Percentiles rank a stretch among this genome's conserved stretches.
These are phyloP conservation scores for Chlamydomonas sp. DNA, from an alignment of 139 green algal genomes.

Conservation along the genomic window DNA sequence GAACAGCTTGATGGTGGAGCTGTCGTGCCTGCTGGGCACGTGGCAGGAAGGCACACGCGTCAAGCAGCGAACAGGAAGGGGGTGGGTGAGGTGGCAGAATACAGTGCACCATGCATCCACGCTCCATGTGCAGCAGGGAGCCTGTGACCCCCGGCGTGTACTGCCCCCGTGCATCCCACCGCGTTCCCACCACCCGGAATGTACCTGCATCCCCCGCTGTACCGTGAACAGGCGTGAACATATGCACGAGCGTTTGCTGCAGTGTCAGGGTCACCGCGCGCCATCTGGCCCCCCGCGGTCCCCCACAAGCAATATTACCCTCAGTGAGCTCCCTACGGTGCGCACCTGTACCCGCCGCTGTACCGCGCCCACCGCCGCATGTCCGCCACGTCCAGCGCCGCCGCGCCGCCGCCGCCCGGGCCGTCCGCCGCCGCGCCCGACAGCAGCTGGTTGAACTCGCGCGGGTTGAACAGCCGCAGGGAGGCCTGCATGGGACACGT, in stretches of 20 bases:
- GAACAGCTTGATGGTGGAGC: constrained; percentile 81
- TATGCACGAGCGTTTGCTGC: too few relatives aligned
- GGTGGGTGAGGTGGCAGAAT: too few relatives aligned
- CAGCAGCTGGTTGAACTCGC: constrained; percentile 87
- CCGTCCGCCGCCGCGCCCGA: constrained; percentile 58
- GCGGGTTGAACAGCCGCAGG: constrained; percentile 81
- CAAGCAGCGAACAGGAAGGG: too few relatives aligned
- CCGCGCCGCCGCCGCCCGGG: constrained; percentile 29
- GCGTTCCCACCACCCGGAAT: too few relatives aligned
- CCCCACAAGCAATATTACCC: neutral
- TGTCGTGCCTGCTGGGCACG: constrained; percentile 35
- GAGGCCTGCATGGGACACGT: neutral
- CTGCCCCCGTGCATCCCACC: too few relatives aligned
- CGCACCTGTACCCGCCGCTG: constrained; percentile 59
- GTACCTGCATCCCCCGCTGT: too few relatives aligned
- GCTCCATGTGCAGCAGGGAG: too few relatives aligned
- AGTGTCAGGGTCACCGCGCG: too few relatives aligned
- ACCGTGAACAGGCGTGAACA: too few relatives aligned
- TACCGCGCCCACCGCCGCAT: constrained; percentile 70
- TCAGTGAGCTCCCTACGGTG: neutral
- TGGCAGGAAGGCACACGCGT: neutral
- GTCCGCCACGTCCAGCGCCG: constrained; percentile 77
- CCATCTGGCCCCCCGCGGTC: neutral
- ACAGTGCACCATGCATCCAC: too few relatives aligned
- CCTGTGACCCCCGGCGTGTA: too few relatives aligned